Conservation (phyloP, 805 yeast species). For the Lipomyces orientalis region DNA sequence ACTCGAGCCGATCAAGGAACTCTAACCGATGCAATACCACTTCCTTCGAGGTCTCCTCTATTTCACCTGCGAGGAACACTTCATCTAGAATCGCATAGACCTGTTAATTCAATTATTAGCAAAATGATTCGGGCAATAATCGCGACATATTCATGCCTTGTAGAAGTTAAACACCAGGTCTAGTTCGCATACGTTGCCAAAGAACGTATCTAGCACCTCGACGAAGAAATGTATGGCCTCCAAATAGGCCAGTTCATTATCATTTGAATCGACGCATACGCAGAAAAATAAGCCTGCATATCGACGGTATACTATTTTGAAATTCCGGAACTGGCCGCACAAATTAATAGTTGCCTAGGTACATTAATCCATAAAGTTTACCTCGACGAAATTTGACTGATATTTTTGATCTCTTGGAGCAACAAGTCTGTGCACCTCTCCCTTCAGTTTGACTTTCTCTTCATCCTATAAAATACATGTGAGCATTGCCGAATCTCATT, state of each 20-base stretch:
- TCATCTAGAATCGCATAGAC: slow-evolving; percentile 83
- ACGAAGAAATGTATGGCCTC: slow-evolving; percentile 88
- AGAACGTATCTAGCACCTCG: slow-evolving; percentile 83
- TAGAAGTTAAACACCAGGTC: slow-evolving; percentile 92
- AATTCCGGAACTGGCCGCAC: slow-evolving; percentile 55
- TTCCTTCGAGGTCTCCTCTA: slow-evolving; percentile 81
- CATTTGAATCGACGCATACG: slow-evolving; percentile 77
- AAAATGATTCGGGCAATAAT: too few relatives aligned
- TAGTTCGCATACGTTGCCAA: slow-evolving; percentile 89
- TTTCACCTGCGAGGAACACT: slow-evolving; percentile 86
- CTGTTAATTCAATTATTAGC: slow-evolving; percentile 6
- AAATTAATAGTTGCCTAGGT: background rate
- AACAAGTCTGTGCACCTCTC: slow-evolving; percentile 77
- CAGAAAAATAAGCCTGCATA: slow-evolving; percentile 92
- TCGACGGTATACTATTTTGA: slow-evolving; percentile 79
- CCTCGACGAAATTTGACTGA: slow-evolving; percentile 80
- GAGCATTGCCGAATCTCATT: background rate
- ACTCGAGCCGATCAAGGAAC: slow-evolving; percentile 67
- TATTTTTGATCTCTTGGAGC: slow-evolving; percentile 82
- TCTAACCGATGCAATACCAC: slow-evolving; percentile 68
- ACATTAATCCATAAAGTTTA: slow-evolving; percentile 4
- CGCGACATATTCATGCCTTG: slow-evolving; percentile 50
- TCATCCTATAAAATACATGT: slow-evolving; percentile 43
- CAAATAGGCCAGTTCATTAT: slow-evolving; percentile 80
- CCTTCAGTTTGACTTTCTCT: slow-evolving; percentile 56